Percentiles rank a stretch among this genome's conserved stretches.
Evolutionary conservation across 164 flowering plant species (phyloP).

Genomic region (Vitis cinerea): DNA sequence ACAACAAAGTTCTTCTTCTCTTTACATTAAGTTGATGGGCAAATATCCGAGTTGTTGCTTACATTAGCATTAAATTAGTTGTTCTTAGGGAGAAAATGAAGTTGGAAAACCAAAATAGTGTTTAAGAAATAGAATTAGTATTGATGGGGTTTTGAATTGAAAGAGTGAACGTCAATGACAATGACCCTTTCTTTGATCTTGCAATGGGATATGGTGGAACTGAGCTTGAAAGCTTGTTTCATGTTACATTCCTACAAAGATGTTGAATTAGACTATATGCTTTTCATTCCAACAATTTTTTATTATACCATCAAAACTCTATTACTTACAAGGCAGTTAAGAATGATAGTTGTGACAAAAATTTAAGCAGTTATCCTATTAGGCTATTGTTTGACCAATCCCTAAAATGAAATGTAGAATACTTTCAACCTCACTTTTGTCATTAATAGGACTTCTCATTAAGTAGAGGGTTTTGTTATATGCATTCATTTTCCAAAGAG

Average conservation of each 20-base stretch:
- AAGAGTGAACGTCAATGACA: slow-evolving; percentile 6
- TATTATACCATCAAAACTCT: not conserved
- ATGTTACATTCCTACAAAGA: slow-evolving; percentile 17
- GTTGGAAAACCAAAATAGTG: not conserved
- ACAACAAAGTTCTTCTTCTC: slow-evolving; percentile 17
- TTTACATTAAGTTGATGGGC: slow-evolving; percentile 13
- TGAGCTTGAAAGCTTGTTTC: slow-evolving; percentile 18
- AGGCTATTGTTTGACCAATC: slow-evolving; percentile 18
- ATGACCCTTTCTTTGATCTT: slow-evolving; percentile 9
- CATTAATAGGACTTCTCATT: too few relatives aligned
- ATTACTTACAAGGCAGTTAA: slow-evolving; percentile 17
- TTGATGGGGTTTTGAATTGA: not conserved
- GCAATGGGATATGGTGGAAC: slow-evolving; percentile 7
- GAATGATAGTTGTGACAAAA: not conserved
- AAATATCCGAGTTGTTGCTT: slow-evolving; percentile 14
- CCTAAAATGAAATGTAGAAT: slow-evolving; percentile 11
- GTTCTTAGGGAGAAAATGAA: not conserved
- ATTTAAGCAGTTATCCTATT: slow-evolving; percentile 7
- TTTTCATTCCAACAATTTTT: not conserved
- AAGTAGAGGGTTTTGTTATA: too few relatives aligned
- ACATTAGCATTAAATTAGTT: slow-evolving; percentile 6
- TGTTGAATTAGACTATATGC: not conserved
- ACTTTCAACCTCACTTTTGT: not conserved
- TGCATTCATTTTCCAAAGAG: too few relatives aligned
- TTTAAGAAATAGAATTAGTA: not conserved